Evolutionary conservation across 176 grass and related monocot species (phyloP).

Genomic region (barley (Hordeum vulgare)): DNA sequence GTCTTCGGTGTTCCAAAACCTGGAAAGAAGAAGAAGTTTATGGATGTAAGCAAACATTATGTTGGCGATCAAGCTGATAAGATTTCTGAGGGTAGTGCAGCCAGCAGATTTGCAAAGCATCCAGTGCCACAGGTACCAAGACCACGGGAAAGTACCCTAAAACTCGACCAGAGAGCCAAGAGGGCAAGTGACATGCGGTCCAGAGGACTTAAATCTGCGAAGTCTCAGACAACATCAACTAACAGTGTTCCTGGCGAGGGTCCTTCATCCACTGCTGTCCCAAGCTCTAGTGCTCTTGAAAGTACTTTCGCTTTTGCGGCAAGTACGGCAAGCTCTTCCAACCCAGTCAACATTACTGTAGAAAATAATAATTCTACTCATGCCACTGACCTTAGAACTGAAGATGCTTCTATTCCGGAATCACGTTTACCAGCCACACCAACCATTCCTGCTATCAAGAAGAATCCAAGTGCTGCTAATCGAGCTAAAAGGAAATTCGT

Average conservation of each 20-base stretch:
- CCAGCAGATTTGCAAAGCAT: constrained; percentile 55
- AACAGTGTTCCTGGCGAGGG: constrained; percentile 32
- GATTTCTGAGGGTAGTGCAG: constrained; percentile 41
- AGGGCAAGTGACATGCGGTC: constrained; percentile 41
- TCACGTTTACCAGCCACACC: constrained; percentile 24
- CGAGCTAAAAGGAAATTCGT: constrained; percentile 41
- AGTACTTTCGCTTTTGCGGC: constrained; percentile 23
- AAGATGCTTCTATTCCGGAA: constrained; percentile 25
- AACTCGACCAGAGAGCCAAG: constrained; percentile 56
- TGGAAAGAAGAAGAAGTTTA: constrained; percentile 97
- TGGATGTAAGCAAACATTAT: constrained; percentile 99
- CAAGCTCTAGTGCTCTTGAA: constrained; percentile 35
- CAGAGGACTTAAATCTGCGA: constrained; percentile 51
- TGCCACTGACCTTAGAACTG: constrained; percentile 27
- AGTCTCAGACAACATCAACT: constrained; percentile 35
- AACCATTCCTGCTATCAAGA: constrained; percentile 35
- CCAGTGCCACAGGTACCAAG: constrained; percentile 51
- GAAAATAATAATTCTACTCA: constrained; percentile 32
- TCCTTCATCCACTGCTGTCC: constrained; percentile 18
- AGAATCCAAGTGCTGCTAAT: constrained; percentile 8
- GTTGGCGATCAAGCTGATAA: constrained; percentile 54
- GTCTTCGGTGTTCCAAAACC: constrained; percentile 96
- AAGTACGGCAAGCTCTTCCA: constrained; percentile 21
- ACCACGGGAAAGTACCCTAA: constrained; percentile 34
- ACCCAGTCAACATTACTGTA: constrained; percentile 5